phyloP scores from a whole-genome alignment of 257 asterid genomes.

The Coffea canephora region DNA sequence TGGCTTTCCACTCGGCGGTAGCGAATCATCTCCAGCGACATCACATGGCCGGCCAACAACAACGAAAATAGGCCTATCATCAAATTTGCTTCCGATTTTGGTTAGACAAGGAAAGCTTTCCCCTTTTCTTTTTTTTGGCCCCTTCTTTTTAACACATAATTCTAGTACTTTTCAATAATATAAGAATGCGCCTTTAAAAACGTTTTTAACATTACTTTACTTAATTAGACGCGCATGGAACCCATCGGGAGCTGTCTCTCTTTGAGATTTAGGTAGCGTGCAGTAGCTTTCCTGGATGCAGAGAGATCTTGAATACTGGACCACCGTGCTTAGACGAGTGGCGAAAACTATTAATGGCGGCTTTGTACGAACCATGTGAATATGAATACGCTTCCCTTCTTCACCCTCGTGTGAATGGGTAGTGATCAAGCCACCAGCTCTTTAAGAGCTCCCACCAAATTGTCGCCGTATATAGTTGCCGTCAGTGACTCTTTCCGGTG shows the following conservation, averaged over 20 bases:
- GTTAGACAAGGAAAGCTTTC: slow-evolving; percentile 12
- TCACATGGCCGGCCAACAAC: slow-evolving; percentile 3
- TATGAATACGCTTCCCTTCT: too few relatives aligned
- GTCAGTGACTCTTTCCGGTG: too few relatives aligned
- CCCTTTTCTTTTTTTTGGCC: too few relatives aligned
- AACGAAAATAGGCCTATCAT: not conserved
- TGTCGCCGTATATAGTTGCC: too few relatives aligned
- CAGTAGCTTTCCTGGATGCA: slow-evolving; percentile 3
- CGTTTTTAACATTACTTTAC: not conserved
- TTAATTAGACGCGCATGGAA: too few relatives aligned
- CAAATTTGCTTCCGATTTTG: not conserved
- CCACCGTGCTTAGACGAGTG: not conserved
- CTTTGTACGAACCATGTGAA: too few relatives aligned
- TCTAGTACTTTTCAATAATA: not conserved
- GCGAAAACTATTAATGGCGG: too few relatives aligned
- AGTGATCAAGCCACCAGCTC: too few relatives aligned
- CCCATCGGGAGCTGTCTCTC: too few relatives aligned
- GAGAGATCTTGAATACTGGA: not conserved
- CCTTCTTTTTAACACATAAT: not conserved
- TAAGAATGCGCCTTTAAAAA: not conserved
- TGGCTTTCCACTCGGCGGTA: not conserved
- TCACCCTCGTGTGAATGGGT: too few relatives aligned
- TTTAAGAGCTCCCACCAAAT: too few relatives aligned
- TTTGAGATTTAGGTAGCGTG: not conserved
- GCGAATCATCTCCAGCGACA: not conserved